Percentiles rank a stretch among this genome's conserved stretches.
These are phyloP conservation scores for Isabelozyma rhagii DNA, from an alignment of 805 yeast species.

Conservation along the genomic window DNA sequence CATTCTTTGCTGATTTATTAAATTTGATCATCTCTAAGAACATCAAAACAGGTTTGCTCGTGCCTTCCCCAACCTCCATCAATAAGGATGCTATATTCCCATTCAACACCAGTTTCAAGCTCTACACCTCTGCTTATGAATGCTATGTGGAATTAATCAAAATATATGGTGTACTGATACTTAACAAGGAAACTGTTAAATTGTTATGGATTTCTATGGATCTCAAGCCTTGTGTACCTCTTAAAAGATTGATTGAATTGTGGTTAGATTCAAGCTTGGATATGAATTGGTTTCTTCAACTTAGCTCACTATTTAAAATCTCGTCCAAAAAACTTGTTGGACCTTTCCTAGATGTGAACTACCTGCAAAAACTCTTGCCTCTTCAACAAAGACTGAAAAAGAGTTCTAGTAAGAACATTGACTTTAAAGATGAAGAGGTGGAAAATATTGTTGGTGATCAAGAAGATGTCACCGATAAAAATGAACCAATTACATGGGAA, in stretches of 20 bases:
- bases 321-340: constrained; percentile 42
- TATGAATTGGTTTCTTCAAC: constrained; percentile 56
- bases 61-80: constrained; percentile 35
- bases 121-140: constrained; percentile 46
- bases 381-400: constrained; percentile 34
- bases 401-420: constrained; percentile 17
- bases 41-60: constrained; percentile 31
- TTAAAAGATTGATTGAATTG: constrained; percentile 46
- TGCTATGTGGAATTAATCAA: constrained; percentile 60
- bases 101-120: constrained; percentile 36
- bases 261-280: constrained; percentile 58
- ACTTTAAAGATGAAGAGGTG: constrained; percentile 41
- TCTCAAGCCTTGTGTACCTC: constrained; percentile 43
- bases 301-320: constrained; percentile 47
- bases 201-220: constrained; percentile 60
- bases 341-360: constrained; percentile 35
- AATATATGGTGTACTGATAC: constrained; percentile 42
- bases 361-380: constrained; percentile 39
- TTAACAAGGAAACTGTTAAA: constrained; percentile 45
- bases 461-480: constrained; percentile 36
- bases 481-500: constrained; percentile 57
- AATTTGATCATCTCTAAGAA: constrained; percentile 30
- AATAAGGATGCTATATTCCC: constrained; percentile 43
- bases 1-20: constrained; percentile 24
- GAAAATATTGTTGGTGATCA: constrained; percentile 36